These are phyloP conservation scores for Albophoma yamanashiensis DNA, from an alignment of 2,329 filamentous ascomycete genomes.

Conservation along the genomic window DNA sequence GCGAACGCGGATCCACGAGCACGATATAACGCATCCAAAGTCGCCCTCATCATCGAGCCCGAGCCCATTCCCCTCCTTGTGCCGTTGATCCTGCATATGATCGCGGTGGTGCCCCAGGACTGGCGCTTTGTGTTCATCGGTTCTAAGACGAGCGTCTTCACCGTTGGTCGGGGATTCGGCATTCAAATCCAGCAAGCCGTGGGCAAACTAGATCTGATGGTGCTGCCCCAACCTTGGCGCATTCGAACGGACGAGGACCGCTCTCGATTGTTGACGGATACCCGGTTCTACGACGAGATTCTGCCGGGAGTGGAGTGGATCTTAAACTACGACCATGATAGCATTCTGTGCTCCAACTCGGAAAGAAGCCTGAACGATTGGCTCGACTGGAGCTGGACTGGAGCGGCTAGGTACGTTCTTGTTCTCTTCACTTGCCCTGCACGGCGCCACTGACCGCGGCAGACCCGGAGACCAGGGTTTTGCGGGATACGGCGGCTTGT, in stretches of 20 bases:
- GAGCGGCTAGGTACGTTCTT: slow-evolving; percentile 38
- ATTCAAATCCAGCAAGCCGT: slow-evolving; percentile 36
- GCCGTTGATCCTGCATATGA: slow-evolving; percentile 40
- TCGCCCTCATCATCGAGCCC: slow-evolving; percentile 40
- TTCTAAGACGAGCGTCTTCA: slow-evolving; percentile 33
- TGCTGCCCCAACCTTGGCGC: slow-evolving; percentile 35
- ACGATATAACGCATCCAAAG: slow-evolving; percentile 35
- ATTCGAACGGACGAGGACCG: slow-evolving; percentile 36
- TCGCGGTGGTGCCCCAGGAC: slow-evolving; percentile 39
- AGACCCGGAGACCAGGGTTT: slow-evolving; percentile 26
- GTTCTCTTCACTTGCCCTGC: not conserved
- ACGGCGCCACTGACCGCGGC: slow-evolving; percentile 10
- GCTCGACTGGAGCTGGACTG: slow-evolving; percentile 42
- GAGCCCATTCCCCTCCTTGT: slow-evolving; percentile 35
- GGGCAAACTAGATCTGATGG: slow-evolving; percentile 40
- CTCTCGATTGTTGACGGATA: slow-evolving; percentile 36
- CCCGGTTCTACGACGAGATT: slow-evolving; percentile 41
- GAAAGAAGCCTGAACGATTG: slow-evolving; percentile 38
- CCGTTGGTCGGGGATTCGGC: slow-evolving; percentile 32
- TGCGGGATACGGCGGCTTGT: slow-evolving; percentile 43
- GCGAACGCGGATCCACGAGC: slow-evolving; percentile 18
- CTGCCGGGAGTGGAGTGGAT: slow-evolving; percentile 41
- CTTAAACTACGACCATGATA: slow-evolving; percentile 42
- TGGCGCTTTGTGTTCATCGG: slow-evolving; percentile 45
- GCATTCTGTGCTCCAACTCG: slow-evolving; percentile 44